phyloP scores from a whole-genome alignment of 805 yeast genomes.

The Ogataea pini region DNA sequence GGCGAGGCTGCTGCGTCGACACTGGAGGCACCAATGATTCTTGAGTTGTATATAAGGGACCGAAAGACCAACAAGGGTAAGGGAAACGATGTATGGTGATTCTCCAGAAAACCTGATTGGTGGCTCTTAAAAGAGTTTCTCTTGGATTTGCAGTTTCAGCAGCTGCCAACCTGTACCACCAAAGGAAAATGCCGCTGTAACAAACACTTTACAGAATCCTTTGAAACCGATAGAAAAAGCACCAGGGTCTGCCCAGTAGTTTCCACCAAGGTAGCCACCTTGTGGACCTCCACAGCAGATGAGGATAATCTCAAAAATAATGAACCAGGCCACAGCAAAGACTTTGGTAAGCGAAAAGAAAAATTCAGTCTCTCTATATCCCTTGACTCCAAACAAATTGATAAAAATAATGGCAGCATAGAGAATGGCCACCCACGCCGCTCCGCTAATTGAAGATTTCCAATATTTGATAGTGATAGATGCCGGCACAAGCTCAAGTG shows the following conservation, averaged over 20 bases:
- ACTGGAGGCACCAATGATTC: slow-evolving; percentile 47
- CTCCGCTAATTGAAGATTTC: slow-evolving; percentile 46
- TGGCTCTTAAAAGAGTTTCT: slow-evolving; percentile 57
- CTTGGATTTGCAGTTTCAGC: slow-evolving; percentile 60
- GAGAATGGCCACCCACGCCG: slow-evolving; percentile 53
- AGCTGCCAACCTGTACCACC: slow-evolving; percentile 64
- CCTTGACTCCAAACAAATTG: slow-evolving; percentile 58
- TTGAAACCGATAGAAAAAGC: slow-evolving; percentile 49
- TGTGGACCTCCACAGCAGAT: slow-evolving; percentile 60
- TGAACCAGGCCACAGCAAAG: slow-evolving; percentile 54
- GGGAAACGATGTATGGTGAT: slow-evolving; percentile 51
- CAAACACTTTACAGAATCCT: slow-evolving; percentile 59
- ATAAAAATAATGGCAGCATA: slow-evolving; percentile 46
- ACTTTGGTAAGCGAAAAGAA: slow-evolving; percentile 52
- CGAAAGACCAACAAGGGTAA: slow-evolving; percentile 53
- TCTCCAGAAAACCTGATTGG: slow-evolving; percentile 62
- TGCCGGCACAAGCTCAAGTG: slow-evolving; percentile 53
- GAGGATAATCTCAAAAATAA: slow-evolving; percentile 51
- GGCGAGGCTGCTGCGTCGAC: slow-evolving; percentile 63
- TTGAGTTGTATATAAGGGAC: slow-evolving; percentile 54
- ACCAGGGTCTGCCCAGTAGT: slow-evolving; percentile 62
- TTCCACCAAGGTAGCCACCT: slow-evolving; percentile 57
- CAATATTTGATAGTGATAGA: slow-evolving; percentile 49
- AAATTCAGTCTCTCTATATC: slow-evolving; percentile 66
- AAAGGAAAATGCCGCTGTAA: slow-evolving; percentile 58